These are phyloP conservation scores for Solanum bulbocastanum DNA, from an alignment of 257 asterid species.

Conservation along the genomic window DNA sequence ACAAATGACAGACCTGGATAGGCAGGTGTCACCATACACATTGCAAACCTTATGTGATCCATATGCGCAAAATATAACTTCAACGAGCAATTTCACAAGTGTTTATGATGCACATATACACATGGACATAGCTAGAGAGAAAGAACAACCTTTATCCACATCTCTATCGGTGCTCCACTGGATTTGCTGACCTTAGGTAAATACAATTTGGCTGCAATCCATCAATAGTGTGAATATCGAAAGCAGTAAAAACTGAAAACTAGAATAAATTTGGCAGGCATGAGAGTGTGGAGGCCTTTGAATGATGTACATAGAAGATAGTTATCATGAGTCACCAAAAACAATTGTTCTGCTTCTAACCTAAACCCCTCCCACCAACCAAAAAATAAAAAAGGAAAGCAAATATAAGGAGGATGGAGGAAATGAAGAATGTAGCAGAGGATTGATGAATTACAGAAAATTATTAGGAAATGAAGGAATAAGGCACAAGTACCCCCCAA, in stretches of 20 bases:
- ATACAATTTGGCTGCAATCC: constrained; percentile 69
- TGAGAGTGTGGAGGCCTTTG: neutral
- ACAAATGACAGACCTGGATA: neutral
- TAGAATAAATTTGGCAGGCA: neutral
- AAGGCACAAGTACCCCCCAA: too few relatives aligned
- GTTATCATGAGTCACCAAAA: neutral
- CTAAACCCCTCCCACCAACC: neutral
- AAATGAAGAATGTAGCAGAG: neutral
- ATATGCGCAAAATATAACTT: neutral
- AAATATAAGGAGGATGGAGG: neutral
- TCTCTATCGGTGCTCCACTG: constrained; percentile 69
- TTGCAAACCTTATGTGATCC: neutral
- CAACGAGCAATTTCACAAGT: neutral
- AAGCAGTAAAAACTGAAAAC: neutral
- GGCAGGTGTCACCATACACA: neutral
- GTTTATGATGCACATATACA: neutral
- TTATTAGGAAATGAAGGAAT: neutral
- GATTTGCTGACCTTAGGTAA: constrained; percentile 73
- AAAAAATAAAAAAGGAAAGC: neutral
- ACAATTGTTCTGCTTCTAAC: neutral
- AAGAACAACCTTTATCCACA: constrained; percentile 79
- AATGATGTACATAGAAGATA: neutral
- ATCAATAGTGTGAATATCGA: constrained; percentile 1
- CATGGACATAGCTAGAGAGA: neutral
- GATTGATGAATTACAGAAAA: neutral